A percentile compares a stretch with the other conserved stretches of the same genome.
These are phyloP conservation scores for Phytopythium montanum DNA, from an alignment of 352 stramenopile species.

Conservation along the genomic window DNA sequence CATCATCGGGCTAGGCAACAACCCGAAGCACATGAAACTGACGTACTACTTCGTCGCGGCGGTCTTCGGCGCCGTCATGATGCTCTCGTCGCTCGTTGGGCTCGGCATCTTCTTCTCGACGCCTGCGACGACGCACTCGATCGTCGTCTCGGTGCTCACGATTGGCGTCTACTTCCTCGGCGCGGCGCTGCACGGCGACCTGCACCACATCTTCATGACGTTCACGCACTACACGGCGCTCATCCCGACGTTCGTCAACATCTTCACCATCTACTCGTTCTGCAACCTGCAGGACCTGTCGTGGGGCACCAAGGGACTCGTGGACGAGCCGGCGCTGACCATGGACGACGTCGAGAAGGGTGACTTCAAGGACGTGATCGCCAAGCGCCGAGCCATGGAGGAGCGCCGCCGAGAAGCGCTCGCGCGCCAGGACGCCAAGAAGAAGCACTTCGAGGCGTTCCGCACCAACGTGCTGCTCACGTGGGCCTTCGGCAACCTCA, in stretches of 20 bases:
- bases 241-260: slow-evolving; percentile 88
- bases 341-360: slow-evolving; percentile 67
- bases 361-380: slow-evolving; percentile 83
- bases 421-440: slow-evolving; percentile 53
- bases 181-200: slow-evolving; percentile 69
- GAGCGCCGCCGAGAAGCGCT: slow-evolving; percentile 61
- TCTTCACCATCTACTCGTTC: slow-evolving; percentile 89
- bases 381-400: slow-evolving; percentile 67
- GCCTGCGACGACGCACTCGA: slow-evolving; percentile 39
- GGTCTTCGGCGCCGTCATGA: slow-evolving; percentile 75
- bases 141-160: slow-evolving; percentile 62
- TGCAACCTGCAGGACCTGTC: slow-evolving; percentile 88
- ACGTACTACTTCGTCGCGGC: slow-evolving; percentile 81
- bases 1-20: slow-evolving; percentile 85
- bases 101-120: slow-evolving; percentile 76
- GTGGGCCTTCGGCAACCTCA: slow-evolving; percentile 83
- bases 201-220: slow-evolving; percentile 83
- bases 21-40: slow-evolving; percentile 85
- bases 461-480: slow-evolving; percentile 77
- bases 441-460: slow-evolving; percentile 81
- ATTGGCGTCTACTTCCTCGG: slow-evolving; percentile 83
- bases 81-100: slow-evolving; percentile 68
- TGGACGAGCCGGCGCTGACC: slow-evolving; percentile 43
- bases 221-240: slow-evolving; percentile 87
- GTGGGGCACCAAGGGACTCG: slow-evolving; percentile 80